Conservation (phyloP, 2,329 filamentous ascomycete species). For the Aspergillus luchuensis region DNA sequence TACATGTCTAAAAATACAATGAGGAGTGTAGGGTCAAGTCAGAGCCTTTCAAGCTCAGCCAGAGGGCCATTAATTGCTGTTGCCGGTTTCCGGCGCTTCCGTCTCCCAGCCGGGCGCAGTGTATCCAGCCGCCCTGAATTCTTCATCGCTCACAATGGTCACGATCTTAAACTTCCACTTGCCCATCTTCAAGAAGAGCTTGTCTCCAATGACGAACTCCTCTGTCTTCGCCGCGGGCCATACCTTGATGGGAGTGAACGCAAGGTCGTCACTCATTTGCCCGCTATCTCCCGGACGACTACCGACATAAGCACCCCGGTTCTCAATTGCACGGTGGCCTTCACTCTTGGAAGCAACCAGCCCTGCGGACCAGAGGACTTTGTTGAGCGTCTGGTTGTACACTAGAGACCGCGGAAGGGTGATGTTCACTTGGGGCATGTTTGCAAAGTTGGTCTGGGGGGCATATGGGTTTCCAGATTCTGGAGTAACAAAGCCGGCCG, state of each 20-base stretch:
- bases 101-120: conserved; percentile 56
- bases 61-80: neutral
- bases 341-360: conserved; percentile 55
- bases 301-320: conserved; percentile 55
- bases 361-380: conserved; percentile 55
- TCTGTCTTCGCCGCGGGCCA: conserved; percentile 47
- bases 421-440: conserved; percentile 41
- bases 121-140: conserved; percentile 51
- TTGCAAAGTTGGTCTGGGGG: conserved; percentile 42
- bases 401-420: conserved; percentile 55
- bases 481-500: conserved; percentile 30
- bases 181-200: conserved; percentile 59
- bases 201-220: conserved; percentile 52
- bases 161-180: conserved; percentile 64
- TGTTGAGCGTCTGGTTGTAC: conserved; percentile 50
- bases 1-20: conserved; percentile 19
- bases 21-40: conserved; percentile 5
- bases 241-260: conserved; percentile 53
- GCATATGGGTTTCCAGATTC: conserved; percentile 44
- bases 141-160: conserved; percentile 56
- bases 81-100: conserved; percentile 9
- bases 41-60: neutral
- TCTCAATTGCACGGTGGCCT: conserved; percentile 53
- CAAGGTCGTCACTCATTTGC: conserved; percentile 48
- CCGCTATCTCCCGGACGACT: conserved; percentile 43